Conservation (phyloP, 345 rosid genomes). For the Salix viminalis region DNA sequence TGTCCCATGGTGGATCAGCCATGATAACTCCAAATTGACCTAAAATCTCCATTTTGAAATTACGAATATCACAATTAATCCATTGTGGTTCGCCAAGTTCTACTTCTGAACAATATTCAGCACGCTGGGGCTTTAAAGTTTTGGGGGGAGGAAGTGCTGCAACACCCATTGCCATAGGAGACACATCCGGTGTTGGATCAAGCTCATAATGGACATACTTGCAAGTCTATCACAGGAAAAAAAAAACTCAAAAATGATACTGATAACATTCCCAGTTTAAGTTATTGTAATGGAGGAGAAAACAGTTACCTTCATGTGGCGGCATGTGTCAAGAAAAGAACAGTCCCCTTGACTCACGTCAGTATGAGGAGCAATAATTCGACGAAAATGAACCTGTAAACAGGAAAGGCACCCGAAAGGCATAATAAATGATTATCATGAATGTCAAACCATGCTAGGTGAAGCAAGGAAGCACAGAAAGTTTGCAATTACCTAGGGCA, state of each 20-base stretch:
- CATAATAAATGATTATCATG: not conserved
- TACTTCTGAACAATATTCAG: slow-evolving; percentile 95
- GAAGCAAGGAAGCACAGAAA: not conserved
- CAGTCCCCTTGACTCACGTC: slow-evolving; percentile 92
- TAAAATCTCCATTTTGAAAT: slow-evolving; percentile 88
- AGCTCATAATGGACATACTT: slow-evolving; percentile 97
- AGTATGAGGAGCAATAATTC: slow-evolving; percentile 92
- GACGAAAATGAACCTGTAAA: slow-evolving; percentile 88
- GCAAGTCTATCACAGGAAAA: slow-evolving; percentile 58
- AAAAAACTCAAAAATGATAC: slow-evolving; percentile 1
- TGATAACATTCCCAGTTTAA: slow-evolving; percentile 10
- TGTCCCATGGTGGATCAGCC: slow-evolving; percentile 99
- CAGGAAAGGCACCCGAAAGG: not conserved
- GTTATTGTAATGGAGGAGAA: slow-evolving; percentile 1
- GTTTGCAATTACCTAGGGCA: not conserved
- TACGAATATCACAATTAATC: slow-evolving; percentile 92
- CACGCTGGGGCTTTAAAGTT: slow-evolving; percentile 77
- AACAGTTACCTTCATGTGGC: slow-evolving; percentile 87
- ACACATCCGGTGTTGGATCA: slow-evolving; percentile 76
- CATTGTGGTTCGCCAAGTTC: slow-evolving; percentile 98
- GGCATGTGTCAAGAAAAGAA: slow-evolving; percentile 98
- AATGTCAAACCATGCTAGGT: not conserved
- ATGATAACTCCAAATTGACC: slow-evolving; percentile 96
- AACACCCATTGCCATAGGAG: slow-evolving; percentile 44
- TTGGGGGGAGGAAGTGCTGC: slow-evolving; percentile 51